A percentile compares a stretch with the other conserved stretches of the same genome.
phyloP scores from a whole-genome alignment of 257 asterid species.

The Verbena officinalis region DNA sequence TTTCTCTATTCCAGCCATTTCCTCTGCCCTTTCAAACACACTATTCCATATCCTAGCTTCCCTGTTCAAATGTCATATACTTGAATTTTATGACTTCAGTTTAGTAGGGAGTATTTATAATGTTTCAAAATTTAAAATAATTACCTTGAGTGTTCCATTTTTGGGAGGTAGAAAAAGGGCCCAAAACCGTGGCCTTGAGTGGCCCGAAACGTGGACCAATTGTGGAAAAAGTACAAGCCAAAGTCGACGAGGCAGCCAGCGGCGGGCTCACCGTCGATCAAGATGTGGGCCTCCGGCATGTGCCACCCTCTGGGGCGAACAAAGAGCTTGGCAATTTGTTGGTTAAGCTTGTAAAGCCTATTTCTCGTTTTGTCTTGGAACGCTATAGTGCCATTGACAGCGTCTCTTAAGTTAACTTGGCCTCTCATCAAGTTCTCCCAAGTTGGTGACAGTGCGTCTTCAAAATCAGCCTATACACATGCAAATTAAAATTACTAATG shows the following conservation, averaged over 20 bases:
- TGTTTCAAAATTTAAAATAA: too few species aligned
- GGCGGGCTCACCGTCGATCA: constrained; percentile 93
- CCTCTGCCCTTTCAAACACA: constrained; percentile 78
- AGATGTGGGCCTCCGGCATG: constrained; percentile 86
- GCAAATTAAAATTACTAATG: too few species aligned
- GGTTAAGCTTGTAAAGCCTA: constrained; percentile 71
- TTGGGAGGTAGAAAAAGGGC: constrained; percentile 95
- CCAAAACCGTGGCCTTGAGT: constrained; percentile 79
- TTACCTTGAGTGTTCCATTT: constrained; percentile 93
- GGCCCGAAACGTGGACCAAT: constrained; percentile 56
- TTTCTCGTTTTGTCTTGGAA: constrained; percentile 76
- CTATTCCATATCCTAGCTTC: constrained; percentile 93
- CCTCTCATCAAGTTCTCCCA: constrained; percentile 94
- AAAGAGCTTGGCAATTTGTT: constrained; percentile 76
- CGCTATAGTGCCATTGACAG: constrained; percentile 80
- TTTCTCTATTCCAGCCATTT: constrained; percentile 61
- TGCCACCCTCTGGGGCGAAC: constrained; percentile 99
- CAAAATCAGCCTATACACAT: constrained; percentile 81
- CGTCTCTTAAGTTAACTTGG: constrained; percentile 81
- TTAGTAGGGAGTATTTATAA: too few species aligned
- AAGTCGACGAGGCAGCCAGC: constrained; percentile 81
- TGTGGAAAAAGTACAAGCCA: constrained; percentile 91
- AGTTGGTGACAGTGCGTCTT: constrained; percentile 89
- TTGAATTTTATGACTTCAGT: too few species aligned
- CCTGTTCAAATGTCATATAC: constrained; percentile 39